Percentiles rank a stretch among this genome's conserved stretches.
These are phyloP conservation scores for Trichoderma brevicompactum DNA, from an alignment of 2,329 filamentous ascomycete genomes.

Conservation along the genomic window DNA sequence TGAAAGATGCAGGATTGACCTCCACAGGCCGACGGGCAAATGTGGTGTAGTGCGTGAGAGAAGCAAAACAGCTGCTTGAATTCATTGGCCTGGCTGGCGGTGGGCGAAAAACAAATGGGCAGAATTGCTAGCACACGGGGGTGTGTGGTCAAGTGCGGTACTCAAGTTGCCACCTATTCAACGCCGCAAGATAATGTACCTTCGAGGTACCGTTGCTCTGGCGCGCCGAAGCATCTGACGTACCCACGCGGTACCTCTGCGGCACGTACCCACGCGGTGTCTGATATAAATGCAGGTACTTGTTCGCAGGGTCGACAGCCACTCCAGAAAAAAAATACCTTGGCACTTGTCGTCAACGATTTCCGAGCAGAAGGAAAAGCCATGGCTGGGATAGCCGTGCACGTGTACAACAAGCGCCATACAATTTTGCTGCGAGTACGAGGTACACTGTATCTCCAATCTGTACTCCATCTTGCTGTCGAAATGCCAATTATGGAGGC, in stretches of 20 bases:
- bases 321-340: background rate
- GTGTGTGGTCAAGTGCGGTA: background rate
- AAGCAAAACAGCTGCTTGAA: constrained; percentile 28
- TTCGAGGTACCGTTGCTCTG: background rate
- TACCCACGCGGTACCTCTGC: background rate
- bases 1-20: constrained; percentile 18
- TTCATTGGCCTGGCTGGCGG: constrained; percentile 35
- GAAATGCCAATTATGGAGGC: too few species aligned
- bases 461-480: too few species aligned
- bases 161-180: accelerated
- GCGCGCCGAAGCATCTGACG: constrained; percentile 11
- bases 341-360: constrained; percentile 20
- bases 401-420: background rate
- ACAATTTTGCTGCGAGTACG: background rate
- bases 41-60: constrained; percentile 32
- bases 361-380: background rate
- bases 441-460: background rate
- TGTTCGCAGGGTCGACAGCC: background rate
- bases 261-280: background rate
- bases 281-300: background rate
- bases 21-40: constrained; percentile 25
- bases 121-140: constrained; percentile 25
- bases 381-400: background rate
- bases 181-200: background rate
- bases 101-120: constrained; percentile 39